Evolutionary conservation across 805 yeast genomes (phyloP), one percentile per base, ranked within the genome.

Genomic region (Wickerhamomyces queroliae): DNA sequence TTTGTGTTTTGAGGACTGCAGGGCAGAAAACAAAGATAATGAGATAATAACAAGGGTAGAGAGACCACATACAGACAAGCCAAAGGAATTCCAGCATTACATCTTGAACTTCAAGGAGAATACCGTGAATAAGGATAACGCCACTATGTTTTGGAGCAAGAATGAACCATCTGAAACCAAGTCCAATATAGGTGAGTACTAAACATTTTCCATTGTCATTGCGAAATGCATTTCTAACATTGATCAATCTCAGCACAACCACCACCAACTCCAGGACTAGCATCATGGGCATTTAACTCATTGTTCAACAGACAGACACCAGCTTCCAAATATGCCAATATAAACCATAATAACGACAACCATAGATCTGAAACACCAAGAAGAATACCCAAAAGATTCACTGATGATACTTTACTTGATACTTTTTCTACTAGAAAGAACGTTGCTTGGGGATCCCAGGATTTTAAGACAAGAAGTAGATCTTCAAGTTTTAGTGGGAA

Each of bases 191-290:
- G 33, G 33, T 30, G 15, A 16, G 31, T 28, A n/a, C n/a, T n/a
- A n/a, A n/a, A n/a, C n/a, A n/a, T n/a, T n/a, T n/a, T n/a, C n/a
- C n/a, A n/a, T n/a, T n/a, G n/a, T n/a, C n/a, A n/a, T n/a, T n/a
- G n/a, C n/a, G n/a, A n/a, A 25, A 6, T 5, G 9, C 3, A 17
- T 18, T 30, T 12, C 15, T 30, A 30, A 28, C 31, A 28, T 16
- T 3, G 5, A 19, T n/a, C 20, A 24, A 30, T 18, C n/a, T n/a
- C n/a, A 20, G 26, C 35, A 23, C 40, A 39, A 32, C 43, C 39
- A 6, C 58, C 55, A 17, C 52, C 58, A 3, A 52, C 58, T 1
- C 58, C 58, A 4, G 58, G 58, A 4, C 31, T 55, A 13, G 55
- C 56, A 1, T 36, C 42, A 4, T 55, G 59, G 59, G 56, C 56